phyloP scores from a whole-genome alignment of 2,329 filamentous ascomycete species.

The Leptographium galeiforme region DNA sequence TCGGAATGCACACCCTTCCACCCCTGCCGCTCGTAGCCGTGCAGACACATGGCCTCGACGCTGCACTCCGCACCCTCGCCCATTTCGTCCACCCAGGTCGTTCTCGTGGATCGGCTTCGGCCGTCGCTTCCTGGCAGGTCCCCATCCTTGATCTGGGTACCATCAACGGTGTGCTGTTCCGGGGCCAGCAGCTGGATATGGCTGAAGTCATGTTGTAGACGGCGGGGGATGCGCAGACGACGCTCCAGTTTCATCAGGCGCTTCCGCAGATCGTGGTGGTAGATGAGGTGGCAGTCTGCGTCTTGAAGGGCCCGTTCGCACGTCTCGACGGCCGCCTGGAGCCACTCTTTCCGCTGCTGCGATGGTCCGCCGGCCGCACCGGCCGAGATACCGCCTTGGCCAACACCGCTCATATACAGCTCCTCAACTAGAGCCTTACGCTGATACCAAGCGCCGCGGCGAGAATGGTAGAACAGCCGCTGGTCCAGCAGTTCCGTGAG shows the following conservation, averaged over 20 bases:
- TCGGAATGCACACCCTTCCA: constrained; percentile 96
- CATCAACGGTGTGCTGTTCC: constrained; percentile 59
- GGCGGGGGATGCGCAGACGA: constrained; percentile 65
- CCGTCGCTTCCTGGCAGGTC: constrained; percentile 23
- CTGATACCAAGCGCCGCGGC: constrained; percentile 88
- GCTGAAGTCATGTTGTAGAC: constrained; percentile 83
- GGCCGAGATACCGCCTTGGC: constrained; percentile 6
- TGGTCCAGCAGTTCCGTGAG: constrained; percentile 66
- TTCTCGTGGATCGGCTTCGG: constrained; percentile 41
- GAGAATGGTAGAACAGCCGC: constrained; percentile 68
- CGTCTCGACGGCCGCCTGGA: constrained; percentile 58
- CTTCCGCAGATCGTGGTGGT: constrained; percentile 90
- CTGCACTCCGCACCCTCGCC: constrained; percentile 46
- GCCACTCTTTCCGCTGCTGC: constrained; percentile 72
- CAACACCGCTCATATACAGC: constrained; percentile 66
- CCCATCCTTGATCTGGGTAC: constrained; percentile 55
- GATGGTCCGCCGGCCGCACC: constrained; percentile 8
- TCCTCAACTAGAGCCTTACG: constrained; percentile 89
- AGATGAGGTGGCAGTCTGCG: constrained; percentile 77
- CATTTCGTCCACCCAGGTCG: constrained; percentile 70
- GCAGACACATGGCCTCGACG: constrained; percentile 90
- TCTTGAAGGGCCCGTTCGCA: constrained; percentile 84
- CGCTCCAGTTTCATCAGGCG: constrained; percentile 85
- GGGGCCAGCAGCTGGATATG: constrained; percentile 71
- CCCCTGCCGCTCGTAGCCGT: constrained; percentile 65